A percentile compares a stretch with the other conserved stretches of the same genome.
Conservation (phyloP, 495 filamentous ascomycete genomes). For the Podospora anserina region DNA sequence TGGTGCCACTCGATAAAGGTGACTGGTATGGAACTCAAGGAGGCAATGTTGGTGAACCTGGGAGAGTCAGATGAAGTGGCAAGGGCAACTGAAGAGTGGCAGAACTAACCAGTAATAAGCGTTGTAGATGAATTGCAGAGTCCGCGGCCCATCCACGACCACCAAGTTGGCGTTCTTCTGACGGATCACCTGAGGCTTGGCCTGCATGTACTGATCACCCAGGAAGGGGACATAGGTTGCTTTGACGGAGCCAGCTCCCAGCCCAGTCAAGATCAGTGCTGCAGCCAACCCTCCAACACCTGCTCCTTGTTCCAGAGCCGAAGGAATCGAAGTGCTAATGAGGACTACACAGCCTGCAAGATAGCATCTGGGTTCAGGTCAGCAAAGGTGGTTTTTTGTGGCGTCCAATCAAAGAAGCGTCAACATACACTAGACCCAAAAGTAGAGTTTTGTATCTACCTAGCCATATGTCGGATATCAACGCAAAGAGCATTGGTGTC, state of each 20-base stretch:
- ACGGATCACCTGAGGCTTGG: slow-evolving; percentile 30
- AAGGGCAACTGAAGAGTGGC: neutral
- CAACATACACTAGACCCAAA: slow-evolving; percentile 27
- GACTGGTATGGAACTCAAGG: slow-evolving; percentile 46
- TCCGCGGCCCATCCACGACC: slow-evolving; percentile 42
- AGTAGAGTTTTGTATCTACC: slow-evolving; percentile 32
- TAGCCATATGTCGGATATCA: slow-evolving; percentile 34
- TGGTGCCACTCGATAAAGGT: slow-evolving; percentile 46
- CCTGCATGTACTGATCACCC: slow-evolving; percentile 48
- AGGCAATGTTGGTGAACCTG: slow-evolving; percentile 45
- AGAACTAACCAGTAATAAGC: slow-evolving; percentile 44
- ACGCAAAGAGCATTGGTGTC: slow-evolving; percentile 29
- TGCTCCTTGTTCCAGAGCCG: slow-evolving; percentile 46
- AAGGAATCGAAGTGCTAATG: slow-evolving; percentile 49
- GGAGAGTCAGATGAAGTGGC: neutral
- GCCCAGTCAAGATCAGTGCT: slow-evolving; percentile 45
- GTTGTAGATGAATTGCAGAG: slow-evolving; percentile 50
- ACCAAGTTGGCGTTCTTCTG: slow-evolving; percentile 41
- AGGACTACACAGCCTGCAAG: slow-evolving; percentile 50
- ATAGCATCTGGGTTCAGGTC: slow-evolving; percentile 31
- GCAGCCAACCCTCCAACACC: slow-evolving; percentile 39
- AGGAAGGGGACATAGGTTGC: slow-evolving; percentile 49
- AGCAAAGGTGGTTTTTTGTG: neutral
- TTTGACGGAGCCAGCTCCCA: slow-evolving; percentile 54
- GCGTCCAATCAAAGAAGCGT: slow-evolving; percentile 3